Conservation (phyloP, 306 rosid genomes). For the Arachis stenosperma region DNA sequence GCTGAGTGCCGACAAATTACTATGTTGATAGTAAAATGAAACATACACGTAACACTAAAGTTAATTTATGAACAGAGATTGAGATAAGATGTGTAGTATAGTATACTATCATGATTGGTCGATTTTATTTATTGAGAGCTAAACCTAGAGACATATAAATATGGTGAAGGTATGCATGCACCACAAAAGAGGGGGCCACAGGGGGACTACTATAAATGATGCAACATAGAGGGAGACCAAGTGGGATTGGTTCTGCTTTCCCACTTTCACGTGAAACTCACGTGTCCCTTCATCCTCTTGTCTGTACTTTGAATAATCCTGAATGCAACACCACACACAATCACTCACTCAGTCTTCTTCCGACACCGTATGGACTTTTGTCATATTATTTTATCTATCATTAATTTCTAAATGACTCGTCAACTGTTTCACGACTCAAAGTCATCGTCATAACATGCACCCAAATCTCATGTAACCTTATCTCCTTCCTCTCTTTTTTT, state of each 20-base stretch:
- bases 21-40: too few species aligned
- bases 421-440: background rate
- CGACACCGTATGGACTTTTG: constrained; percentile 13
- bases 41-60: background rate
- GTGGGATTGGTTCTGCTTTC: background rate
- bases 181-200: background rate
- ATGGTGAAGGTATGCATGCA: background rate
- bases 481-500: background rate
- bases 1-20: too few species aligned
- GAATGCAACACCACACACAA: constrained; percentile 28
- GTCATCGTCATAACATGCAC: too few species aligned
- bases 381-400: too few species aligned
- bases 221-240: background rate
- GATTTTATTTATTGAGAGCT: background rate
- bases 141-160: background rate
- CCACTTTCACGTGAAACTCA: constrained; percentile 56
- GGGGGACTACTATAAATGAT: too few species aligned
- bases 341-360: background rate
- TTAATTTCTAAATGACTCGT: background rate
- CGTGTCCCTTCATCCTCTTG: constrained; percentile 48
- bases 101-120: background rate
- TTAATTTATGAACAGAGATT: background rate
- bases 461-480: too few species aligned
- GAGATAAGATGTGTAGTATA: constrained; percentile 11
- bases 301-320: constrained; percentile 36